Evolutionary conservation across 208 protist genomes (phyloP).

Genomic region (Crithidia thermophila): DNA sequence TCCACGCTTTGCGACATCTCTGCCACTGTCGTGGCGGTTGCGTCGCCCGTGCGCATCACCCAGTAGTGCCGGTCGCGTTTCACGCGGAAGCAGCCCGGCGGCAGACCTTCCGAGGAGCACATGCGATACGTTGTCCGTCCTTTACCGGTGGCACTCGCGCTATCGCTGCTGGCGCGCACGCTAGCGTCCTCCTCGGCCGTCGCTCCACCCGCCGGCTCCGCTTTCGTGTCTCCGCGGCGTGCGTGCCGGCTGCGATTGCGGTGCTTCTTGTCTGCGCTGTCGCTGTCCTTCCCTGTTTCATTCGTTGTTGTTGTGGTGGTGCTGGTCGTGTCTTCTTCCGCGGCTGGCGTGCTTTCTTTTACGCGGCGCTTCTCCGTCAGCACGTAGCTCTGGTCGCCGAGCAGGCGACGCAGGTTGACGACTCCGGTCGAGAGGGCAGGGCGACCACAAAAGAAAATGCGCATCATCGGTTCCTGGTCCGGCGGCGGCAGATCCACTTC

Average conservation of each 20-base stretch:
- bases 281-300: background rate
- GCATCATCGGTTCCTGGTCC: background rate
- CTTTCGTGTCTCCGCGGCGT: background rate
- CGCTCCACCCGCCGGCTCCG: background rate
- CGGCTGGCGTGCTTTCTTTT: too few relatives aligned
- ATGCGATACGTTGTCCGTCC: constrained; percentile 25
- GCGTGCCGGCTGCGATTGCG: background rate
- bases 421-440: constrained; percentile 62
- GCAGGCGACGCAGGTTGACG: constrained; percentile 57
- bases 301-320: too few relatives aligned
- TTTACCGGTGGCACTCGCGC: background rate
- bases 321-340: too few relatives aligned
- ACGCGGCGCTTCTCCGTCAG: constrained; percentile 38
- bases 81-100: constrained; percentile 40
- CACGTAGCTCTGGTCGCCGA: constrained; percentile 53
- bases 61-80: constrained; percentile 45
- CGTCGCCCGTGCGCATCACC: constrained; percentile 27
- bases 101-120: constrained; percentile 37
- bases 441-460: constrained; percentile 55
- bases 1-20: too few relatives aligned
- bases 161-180: background rate
- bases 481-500: background rate
- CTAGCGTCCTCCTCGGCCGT: background rate
- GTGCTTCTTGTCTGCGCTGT: background rate
- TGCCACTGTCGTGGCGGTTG: background rate